Evolutionary conservation across 1,139 yeast species (phyloP), one percentile per base, ranked within the genome.

Genomic region (Geotrichum cucujoidarum): DNA sequence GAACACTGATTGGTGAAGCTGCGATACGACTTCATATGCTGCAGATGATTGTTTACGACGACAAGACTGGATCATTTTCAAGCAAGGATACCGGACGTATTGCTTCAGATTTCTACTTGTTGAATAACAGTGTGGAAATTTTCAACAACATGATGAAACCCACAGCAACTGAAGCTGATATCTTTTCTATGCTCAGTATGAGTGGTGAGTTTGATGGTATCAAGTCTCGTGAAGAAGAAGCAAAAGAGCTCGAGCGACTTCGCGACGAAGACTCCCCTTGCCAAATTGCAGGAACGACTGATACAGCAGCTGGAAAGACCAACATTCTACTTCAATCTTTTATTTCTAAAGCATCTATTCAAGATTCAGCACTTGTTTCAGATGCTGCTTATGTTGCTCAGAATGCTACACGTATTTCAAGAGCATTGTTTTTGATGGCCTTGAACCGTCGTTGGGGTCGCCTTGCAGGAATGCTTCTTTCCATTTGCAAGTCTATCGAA

Each of bases 381-480:
- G 98, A 94, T 65, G 75, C 89, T 36, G 85, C 87, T 53, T 94
- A 92, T 63, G 95, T 94, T 51, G 97, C 97, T 1, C 98, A 94
- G 61, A 94, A 94, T 59, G 77, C 97, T 1, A 89, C 92, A 0
- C 80, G 99, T 71, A 92, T 94, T 31, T 79, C 95, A 58, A 76
- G 98, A 22, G 97, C 98, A 0, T 70, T 94, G 43, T 89, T 94
- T 58, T 69, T 90, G 52, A 80, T 94, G 54, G 94, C 95, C 34
- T 72, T 90, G 40, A 85, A 87, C 60, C 74, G 97, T 57, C 73
- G 94, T 55, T 92, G 97, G 97, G 97, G 97, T 2, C 66, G 71
- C 8, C 80, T 89, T 56, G 77, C 92, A 57, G 78, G 80, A 52
- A 77, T 84, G 27, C 76, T 89, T 77, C 69, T 90, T 34, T 76